Evolutionary conservation across 441 rosid species (phyloP).

Genomic region (Eutrema salsugineum): DNA sequence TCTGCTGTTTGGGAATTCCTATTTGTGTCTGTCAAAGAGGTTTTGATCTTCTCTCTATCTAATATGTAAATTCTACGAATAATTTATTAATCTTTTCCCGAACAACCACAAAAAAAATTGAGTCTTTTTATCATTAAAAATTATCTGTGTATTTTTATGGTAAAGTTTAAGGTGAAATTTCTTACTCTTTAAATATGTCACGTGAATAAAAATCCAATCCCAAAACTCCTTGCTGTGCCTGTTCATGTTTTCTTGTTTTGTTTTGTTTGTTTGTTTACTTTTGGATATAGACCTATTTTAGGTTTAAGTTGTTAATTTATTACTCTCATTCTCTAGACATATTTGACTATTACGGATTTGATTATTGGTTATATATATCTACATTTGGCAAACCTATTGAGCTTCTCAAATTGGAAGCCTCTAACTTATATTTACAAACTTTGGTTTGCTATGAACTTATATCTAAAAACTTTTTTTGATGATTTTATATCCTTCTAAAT

Average conservation of each 20-base stretch:
- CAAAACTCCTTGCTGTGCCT: not conserved
- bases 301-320: not conserved
- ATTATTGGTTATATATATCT: not conserved
- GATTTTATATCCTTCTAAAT: too few species aligned
- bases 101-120: too few species aligned
- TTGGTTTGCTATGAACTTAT: too few species aligned
- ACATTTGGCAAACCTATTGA: not conserved
- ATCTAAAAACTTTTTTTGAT: too few species aligned
- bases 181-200: not conserved
- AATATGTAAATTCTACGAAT: not conserved
- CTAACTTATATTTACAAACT: too few species aligned
- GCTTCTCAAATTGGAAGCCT: not conserved
- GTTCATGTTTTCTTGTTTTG: not conserved
- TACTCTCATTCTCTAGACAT: not conserved
- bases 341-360: not conserved
- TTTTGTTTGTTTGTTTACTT: not conserved
- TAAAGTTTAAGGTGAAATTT: not conserved
- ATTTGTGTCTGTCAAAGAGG: slow-evolving; percentile 26
- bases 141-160: not conserved
- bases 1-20: slow-evolving; percentile 28
- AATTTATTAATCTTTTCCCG: not conserved
- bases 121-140: not conserved
- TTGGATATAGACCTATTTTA: not conserved
- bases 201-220: not conserved
- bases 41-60: slow-evolving; percentile 5